Base-by-base conservation (phyloP, 345 rosid genomes). In the Viola odorata region DNA sequence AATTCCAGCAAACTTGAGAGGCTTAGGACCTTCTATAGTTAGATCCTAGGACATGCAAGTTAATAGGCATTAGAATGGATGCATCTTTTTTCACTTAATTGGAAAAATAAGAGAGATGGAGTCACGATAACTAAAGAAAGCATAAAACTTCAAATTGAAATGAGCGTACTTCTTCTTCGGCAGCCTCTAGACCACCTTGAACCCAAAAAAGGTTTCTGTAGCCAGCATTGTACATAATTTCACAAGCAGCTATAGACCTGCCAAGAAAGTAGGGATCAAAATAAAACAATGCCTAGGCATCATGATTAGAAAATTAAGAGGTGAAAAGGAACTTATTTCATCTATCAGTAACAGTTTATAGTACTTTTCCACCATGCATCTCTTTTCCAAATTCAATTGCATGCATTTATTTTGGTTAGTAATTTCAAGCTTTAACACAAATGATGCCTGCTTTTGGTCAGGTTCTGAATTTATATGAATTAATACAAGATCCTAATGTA, bases 241-340 rank as follows among this genome's bases (percentile, higher is more conserved):
- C 98, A 37, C 95, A 91, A 55, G 98, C 96, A 76, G 95, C 98
- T 53, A 91, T 75, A 53, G 98, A 91, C 73, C 96, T 91, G 83
- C 59, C 54, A 68, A 65, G 15, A 65, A 69, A 64, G 37, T 14
- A 67, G 32, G 37, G 57, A 60, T 42, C 45, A 72, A 55, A 39
- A 36, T 55, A 50, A 72, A 53, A 55, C 36, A 57, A 65, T 51
- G 47, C 47, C 32, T 23, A 23, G 32, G 2, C 32, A 23, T 23
- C 32, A 23, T 23, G 32, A 23, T 23, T 2, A 23, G 32, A 23
- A 23, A 23, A 0, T 23, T 23, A 23, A 23, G 32, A 23, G 32
- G 32, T 23, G 32, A 23, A 23, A 23, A 23, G 32, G 32, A 23
- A 23, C 32, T 23, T 23, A 23, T 23, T 2, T 23, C 32, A 23